Conservation (phyloP, 225 moss, liverwort and hornwort species). For the Physcomitrium patens region DNA sequence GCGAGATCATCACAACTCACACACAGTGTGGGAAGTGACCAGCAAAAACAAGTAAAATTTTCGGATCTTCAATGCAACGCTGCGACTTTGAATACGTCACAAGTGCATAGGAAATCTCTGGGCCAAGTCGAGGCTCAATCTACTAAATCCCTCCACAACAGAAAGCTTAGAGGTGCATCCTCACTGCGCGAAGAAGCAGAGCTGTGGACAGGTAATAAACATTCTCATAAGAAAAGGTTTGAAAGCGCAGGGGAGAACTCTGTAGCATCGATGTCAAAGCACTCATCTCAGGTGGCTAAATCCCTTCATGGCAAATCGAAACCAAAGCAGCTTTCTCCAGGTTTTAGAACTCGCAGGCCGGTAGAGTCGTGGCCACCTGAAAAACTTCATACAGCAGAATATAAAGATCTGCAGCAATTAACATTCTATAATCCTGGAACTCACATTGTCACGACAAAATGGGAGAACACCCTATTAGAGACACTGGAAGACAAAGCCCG, state of each 20-base stretch:
- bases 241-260: slow-evolving; percentile 20
- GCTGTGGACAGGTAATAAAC: slow-evolving; percentile 18
- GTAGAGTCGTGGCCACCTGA: slow-evolving; percentile 40
- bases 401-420: neutral
- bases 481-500: slow-evolving; percentile 17
- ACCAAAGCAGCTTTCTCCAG: slow-evolving; percentile 29
- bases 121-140: too few relatives aligned
- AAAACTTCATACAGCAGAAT: slow-evolving; percentile 22
- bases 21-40: slow-evolving; percentile 6
- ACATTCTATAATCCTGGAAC: slow-evolving; percentile 28
- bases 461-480: slow-evolving; percentile 20
- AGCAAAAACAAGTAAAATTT: slow-evolving; percentile 11
- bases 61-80: slow-evolving; percentile 1
- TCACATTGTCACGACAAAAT: slow-evolving; percentile 16
- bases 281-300: neutral
- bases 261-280: slow-evolving; percentile 8
- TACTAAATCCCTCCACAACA: too few relatives aligned
- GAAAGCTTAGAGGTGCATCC: too few relatives aligned
- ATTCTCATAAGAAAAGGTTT: slow-evolving; percentile 12
- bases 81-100: neutral
- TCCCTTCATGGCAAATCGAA: slow-evolving; percentile 26
- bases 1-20: slow-evolving; percentile 18
- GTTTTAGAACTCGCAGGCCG: slow-evolving; percentile 34
- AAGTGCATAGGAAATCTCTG: too few relatives aligned
- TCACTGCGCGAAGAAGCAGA: slow-evolving; percentile 1